Evolutionary conservation across 2,329 filamentous ascomycete species (phyloP).

Genomic region (Nemania bipapillata): DNA sequence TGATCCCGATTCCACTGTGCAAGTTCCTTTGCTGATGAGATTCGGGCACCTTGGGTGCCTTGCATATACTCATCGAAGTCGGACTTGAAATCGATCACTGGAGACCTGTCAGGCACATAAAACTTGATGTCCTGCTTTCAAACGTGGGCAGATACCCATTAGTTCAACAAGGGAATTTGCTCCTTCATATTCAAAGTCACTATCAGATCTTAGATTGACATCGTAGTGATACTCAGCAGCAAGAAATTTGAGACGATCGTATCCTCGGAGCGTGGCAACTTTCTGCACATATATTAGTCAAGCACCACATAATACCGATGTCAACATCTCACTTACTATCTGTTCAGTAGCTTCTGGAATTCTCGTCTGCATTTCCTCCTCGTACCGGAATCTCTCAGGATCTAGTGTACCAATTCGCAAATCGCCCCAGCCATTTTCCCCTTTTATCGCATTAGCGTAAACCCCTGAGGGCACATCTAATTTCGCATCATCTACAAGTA

Average conservation of each 20-base stretch:
- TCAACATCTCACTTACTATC: background rate
- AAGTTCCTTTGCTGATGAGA: background rate
- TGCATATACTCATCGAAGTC: background rate
- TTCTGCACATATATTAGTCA: background rate
- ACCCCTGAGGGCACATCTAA: background rate
- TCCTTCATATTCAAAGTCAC: conserved; percentile 1
- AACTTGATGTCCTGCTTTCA: background rate
- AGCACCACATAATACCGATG: background rate
- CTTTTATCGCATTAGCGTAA: background rate
- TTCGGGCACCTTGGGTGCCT: background rate
- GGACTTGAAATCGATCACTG: background rate
- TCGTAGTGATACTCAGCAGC: background rate
- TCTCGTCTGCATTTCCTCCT: background rate
- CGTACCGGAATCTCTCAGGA: background rate
- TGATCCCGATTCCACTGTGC: background rate
- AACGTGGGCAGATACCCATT: background rate
- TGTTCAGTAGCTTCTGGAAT: background rate
- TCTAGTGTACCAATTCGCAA: conserved; percentile 4
- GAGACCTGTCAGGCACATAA: background rate
- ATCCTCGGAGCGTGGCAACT: background rate
- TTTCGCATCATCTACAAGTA: background rate
- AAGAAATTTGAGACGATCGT: background rate
- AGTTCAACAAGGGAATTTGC: background rate
- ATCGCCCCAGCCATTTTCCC: background rate
- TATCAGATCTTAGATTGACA: background rate